Conservation (phyloP, 768 basidiomycete species). For the Lentinus tigrinus region DNA sequence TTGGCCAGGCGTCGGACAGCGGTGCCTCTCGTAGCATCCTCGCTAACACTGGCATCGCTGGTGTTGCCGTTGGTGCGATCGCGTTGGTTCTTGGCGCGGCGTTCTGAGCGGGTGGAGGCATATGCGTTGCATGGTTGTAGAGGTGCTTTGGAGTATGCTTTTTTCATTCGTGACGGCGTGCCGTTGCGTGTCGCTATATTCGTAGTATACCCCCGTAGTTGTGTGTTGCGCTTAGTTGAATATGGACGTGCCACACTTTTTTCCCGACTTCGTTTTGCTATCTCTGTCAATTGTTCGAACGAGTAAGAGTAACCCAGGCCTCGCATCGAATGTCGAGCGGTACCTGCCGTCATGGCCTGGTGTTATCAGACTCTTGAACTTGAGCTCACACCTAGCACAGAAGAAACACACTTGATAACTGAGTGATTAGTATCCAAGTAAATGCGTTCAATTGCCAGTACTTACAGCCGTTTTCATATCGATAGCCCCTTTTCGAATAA, state of each 20-base stretch:
- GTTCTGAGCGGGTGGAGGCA: slow-evolving; percentile 15
- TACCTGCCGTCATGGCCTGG: too few relatives aligned
- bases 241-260: not conserved
- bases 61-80: slow-evolving; percentile 34
- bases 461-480: too few relatives aligned
- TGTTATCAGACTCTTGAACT: too few relatives aligned
- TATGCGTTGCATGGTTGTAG: not conserved
- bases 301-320: too few relatives aligned
- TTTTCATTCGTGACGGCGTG: slow-evolving; percentile 4
- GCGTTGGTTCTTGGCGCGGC: slow-evolving; percentile 33
- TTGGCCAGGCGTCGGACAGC: slow-evolving; percentile 27
- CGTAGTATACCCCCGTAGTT: slow-evolving; percentile 16
- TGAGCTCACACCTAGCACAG: too few relatives aligned
- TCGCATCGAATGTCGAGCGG: too few relatives aligned
- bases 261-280: not conserved
- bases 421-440: too few relatives aligned
- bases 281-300: not conserved
- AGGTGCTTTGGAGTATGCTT: slow-evolving; percentile 15
- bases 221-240: slow-evolving; percentile 9
- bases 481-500: too few relatives aligned
- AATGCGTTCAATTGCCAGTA: too few relatives aligned
- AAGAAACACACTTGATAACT: too few relatives aligned
- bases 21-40: slow-evolving; percentile 27
- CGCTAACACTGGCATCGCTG: slow-evolving; percentile 28
- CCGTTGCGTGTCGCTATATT: slow-evolving; percentile 11